Evolutionary conservation across 371 early-diverging fungal species (phyloP).

Genomic region (Gilbertella persicaria): DNA sequence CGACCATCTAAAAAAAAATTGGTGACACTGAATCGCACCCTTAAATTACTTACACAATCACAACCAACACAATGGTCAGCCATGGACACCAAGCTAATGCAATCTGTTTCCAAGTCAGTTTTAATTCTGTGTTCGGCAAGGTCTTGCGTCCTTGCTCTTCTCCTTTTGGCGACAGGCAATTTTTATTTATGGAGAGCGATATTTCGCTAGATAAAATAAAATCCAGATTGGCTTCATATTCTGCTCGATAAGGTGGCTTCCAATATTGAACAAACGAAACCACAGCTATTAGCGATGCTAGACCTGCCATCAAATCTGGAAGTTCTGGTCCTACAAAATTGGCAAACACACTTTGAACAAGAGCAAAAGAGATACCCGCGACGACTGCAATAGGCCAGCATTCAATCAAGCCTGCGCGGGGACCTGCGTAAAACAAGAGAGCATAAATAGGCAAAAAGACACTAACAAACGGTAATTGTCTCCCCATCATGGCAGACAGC

Average conservation of each 20-base stretch:
- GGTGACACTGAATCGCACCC: not conserved
- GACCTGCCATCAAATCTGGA: constrained; percentile 45
- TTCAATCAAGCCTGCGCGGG: constrained; percentile 34
- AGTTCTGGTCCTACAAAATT: constrained; percentile 48
- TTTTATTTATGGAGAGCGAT: not conserved
- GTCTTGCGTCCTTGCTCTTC: not conserved
- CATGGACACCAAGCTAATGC: constrained; percentile 43
- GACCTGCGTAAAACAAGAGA: constrained; percentile 32
- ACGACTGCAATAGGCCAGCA: constrained; percentile 44
- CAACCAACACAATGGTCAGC: constrained; percentile 38
- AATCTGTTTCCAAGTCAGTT: constrained; percentile 22
- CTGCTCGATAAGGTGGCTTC: constrained; percentile 39
- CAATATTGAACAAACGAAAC: constrained; percentile 45
- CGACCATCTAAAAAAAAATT: constrained; percentile 26
- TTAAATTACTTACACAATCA: constrained; percentile 30
- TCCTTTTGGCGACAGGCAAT: not conserved
- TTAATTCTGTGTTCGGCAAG: too few relatives aligned
- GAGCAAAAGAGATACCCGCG: constrained; percentile 41
- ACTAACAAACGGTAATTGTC: constrained; percentile 42
- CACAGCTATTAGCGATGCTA: constrained; percentile 33
- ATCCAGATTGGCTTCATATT: constrained; percentile 29
- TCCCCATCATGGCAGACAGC: constrained; percentile 43
- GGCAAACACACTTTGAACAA: constrained; percentile 37
- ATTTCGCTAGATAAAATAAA: not conserved
- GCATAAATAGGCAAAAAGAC: constrained; percentile 42